Conservation (phyloP, 805 yeast genomes). For the Helenozyma rhizophorensis region DNA sequence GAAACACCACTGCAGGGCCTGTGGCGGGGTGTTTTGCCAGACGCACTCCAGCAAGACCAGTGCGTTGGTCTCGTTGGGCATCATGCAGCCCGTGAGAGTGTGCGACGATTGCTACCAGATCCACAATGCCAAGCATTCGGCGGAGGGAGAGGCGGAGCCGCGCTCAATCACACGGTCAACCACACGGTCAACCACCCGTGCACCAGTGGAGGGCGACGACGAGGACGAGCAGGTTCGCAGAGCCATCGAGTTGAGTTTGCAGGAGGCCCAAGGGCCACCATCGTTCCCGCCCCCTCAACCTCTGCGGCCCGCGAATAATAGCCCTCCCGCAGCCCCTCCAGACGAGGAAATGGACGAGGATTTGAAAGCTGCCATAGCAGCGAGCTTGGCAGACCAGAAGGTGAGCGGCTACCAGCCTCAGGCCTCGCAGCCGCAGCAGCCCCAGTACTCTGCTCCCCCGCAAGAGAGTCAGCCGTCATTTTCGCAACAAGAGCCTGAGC, state of each 20-base stretch:
- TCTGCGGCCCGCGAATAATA: conserved; percentile 19
- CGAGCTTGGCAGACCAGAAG: conserved; percentile 75
- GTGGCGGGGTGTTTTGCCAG: conserved; percentile 93
- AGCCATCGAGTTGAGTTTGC: conserved; percentile 77
- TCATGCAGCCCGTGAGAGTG: conserved; percentile 84
- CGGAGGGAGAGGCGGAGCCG: background rate
- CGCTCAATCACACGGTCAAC: background rate
- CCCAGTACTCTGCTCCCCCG: too few relatives aligned
- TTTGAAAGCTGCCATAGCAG: conserved; percentile 90
- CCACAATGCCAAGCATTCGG: conserved; percentile 25
- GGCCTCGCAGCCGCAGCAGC: too few relatives aligned
- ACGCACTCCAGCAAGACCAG: conserved; percentile 71
- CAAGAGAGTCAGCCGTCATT: background rate
- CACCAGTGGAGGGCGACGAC: conserved; percentile 35
- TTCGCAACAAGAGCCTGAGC: conserved; percentile 16
- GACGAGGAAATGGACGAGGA: conserved; percentile 79
- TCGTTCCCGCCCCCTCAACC: conserved; percentile 18
- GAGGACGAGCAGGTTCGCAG: conserved; percentile 73
- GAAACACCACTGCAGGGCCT: conserved; percentile 94
- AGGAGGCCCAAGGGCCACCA: conserved; percentile 38
- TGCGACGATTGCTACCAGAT: conserved; percentile 85
- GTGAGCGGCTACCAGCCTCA: conserved; percentile 2
- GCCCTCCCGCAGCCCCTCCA: too few relatives aligned
- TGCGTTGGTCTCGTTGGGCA: conserved; percentile 79
- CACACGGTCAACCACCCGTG: too few relatives aligned